Evolutionary conservation across 768 basidiomycete genomes (phyloP), one percentile per base, ranked within the genome.

Genomic region (Dacryopinax spathularia): DNA sequence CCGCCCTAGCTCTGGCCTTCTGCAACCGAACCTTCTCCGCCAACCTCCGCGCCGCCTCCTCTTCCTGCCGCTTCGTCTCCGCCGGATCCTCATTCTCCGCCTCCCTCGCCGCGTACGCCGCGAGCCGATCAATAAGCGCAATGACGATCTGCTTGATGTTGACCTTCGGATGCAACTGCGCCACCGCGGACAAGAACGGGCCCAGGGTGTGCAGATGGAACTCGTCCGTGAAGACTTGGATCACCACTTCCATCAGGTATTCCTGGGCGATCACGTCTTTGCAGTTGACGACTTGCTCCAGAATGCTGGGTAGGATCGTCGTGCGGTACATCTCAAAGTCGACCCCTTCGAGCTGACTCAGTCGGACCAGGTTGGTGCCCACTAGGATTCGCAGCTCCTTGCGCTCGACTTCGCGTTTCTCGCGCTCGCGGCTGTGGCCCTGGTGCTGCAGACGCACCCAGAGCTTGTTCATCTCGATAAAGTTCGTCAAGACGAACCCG

Each of bases 401-500:
- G 33, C 96, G 86, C 72, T 99, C 96, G 79, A 95, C 79, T 73
- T 98, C 96, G 61, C 96, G 88, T 74, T 96, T 96, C 73, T 99
- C 96, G 62, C 94, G 85, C 73, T 99, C 96, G 56, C 92, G 84
- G 1, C 93, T 96, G 70, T 98, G 94, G 0, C 95, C 96, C 71
- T 95, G 91, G 70, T 99, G 96, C 74, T 98, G 96, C 12, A 98
- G 80, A 37, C 96, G 89, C 1, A 99, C 95, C 96, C 96, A 98
- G 25, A 98, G 85, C 73, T 98, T 99, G 81, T 98, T 98, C 95
- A 98, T 99, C 72, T 99, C 96, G 72, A 99, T 91, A 71, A 99
- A 98, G 75, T 98, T 98, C 65, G 93, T 97, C 65, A 99, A 81
- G 37, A 97, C 93, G 72, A 98, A 98, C 1, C 84, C 84, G 66